Base-by-base conservation (phyloP, 345 rosid species). In the Raphanus raphanistrum region DNA sequence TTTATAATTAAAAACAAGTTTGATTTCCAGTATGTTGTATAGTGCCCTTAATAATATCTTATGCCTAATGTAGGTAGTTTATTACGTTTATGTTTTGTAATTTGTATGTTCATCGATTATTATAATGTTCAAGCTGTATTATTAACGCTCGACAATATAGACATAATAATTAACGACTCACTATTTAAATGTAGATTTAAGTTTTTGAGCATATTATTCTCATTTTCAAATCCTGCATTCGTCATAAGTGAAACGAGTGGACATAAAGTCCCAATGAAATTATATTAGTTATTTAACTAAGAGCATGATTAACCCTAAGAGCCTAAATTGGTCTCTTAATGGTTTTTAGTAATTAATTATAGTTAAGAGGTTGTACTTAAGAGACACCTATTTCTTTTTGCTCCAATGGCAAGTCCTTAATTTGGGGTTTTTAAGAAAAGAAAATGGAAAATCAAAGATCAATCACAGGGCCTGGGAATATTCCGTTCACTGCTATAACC, bases 261-360 rank as follows among this genome's bases (percentile, higher is more conserved):
- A 65, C 31, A 65, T 54, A 63, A 71, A 35, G 67, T 76, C 64
- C 0, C 12, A 35, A 27, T 67, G 68, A 66, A 43, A n/a, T 25
- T 25, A 78, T 6, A 68, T 57, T 64, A 64, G 58, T 77, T 64
- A 76, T 69, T 48, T 69, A 76, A 76, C 70, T 33, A n/a, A n/a
- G n/a, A n/a, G n/a, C n/a, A n/a, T n/a, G n/a, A n/a, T n/a, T n/a
- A n/a, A n/a, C n/a, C n/a, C n/a, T n/a, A n/a, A n/a, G n/a, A n/a
- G n/a, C n/a, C n/a, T n/a, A n/a, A n/a, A n/a, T n/a, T n/a, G n/a
- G n/a, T n/a, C n/a, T n/a, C n/a, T n/a, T n/a, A n/a, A n/a, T n/a
- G n/a, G n/a, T n/a, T n/a, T n/a, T n/a, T n/a, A n/a, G n/a, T n/a
- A n/a, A n/a, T n/a, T n/a, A n/a, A n/a, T n/a, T n/a, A n/a, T n/a